A percentile compares a stretch with the other conserved stretches of the same genome.
Evolutionary conservation across 495 filamentous ascomycete genomes (phyloP).

Genomic region (Aspergillus nanangensis): DNA sequence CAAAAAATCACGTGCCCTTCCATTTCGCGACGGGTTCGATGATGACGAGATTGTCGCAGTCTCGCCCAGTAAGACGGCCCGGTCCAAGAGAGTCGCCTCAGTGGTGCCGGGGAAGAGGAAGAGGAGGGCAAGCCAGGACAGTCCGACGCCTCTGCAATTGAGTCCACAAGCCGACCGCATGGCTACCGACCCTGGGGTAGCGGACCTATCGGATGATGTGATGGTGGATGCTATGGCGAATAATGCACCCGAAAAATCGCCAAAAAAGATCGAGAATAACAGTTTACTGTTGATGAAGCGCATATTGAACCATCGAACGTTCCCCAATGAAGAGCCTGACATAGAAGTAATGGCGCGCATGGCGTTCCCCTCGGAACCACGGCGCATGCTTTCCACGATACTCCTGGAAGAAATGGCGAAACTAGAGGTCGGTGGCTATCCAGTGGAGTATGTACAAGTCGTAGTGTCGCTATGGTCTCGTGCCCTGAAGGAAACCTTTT

Average conservation of each 20-base stretch:
- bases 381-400: slow-evolving; percentile 50
- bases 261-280: neutral
- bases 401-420: slow-evolving; percentile 49
- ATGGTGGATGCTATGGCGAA: slow-evolving; percentile 14
- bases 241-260: neutral
- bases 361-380: slow-evolving; percentile 51
- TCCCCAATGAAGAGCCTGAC: slow-evolving; percentile 43
- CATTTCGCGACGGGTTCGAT: slow-evolving; percentile 67
- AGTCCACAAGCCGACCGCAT: slow-evolving; percentile 34
- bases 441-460: slow-evolving; percentile 47
- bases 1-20: slow-evolving; percentile 49
- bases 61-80: slow-evolving; percentile 53
- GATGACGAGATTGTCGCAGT: slow-evolving; percentile 61
- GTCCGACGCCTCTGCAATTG: slow-evolving; percentile 50
- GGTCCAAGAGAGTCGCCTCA: slow-evolving; percentile 53
- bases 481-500: slow-evolving; percentile 57
- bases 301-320: slow-evolving; percentile 53
- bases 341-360: slow-evolving; percentile 48
- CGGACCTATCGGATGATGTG: slow-evolving; percentile 17
- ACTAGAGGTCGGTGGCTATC: slow-evolving; percentile 40
- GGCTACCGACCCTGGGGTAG: slow-evolving; percentile 17
- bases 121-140: slow-evolving; percentile 49
- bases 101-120: slow-evolving; percentile 60
- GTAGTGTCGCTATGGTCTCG: slow-evolving; percentile 58
- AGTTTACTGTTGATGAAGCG: slow-evolving; percentile 48